A percentile compares a stretch with the other conserved stretches of the same genome.
Evolutionary conservation across 192 early-diverging fungal genomes (phyloP).

Genomic region (Coemansia sp.): DNA sequence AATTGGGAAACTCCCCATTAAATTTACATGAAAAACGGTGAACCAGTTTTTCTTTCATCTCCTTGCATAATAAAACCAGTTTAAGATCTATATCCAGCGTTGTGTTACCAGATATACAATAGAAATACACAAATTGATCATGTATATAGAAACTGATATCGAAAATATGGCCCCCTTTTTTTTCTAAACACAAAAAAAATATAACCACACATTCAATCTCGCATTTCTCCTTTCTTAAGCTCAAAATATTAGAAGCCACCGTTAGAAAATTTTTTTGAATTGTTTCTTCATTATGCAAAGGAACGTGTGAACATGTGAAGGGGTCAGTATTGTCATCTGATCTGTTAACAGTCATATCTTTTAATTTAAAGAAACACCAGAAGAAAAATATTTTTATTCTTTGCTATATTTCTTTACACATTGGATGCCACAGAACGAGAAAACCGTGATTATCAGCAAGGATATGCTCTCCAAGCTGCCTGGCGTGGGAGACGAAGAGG

Average conservation of each 20-base stretch:
- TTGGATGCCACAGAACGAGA: not conserved
- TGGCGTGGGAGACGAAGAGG: conserved; percentile 25
- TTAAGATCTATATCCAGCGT: too few species aligned
- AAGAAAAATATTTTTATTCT: too few species aligned
- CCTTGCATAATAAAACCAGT: not conserved
- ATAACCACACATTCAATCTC: too few species aligned
- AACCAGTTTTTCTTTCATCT: not conserved
- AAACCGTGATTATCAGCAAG: not conserved
- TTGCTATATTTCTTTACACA: not conserved
- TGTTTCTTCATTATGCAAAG: too few species aligned
- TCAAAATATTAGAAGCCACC: not conserved
- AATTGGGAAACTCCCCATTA: too few species aligned
- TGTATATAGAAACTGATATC: not conserved
- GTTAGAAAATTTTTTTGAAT: not conserved
- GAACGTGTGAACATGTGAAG: not conserved
- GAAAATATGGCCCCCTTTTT: not conserved
- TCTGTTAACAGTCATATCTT: not conserved
- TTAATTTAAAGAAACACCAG: not conserved
- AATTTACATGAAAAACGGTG: too few species aligned
- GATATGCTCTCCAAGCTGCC: conserved; percentile 3
- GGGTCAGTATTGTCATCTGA: not conserved
- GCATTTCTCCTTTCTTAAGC: not conserved
- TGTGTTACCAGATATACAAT: too few species aligned
- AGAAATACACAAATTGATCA: not conserved
- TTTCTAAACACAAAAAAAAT: too few species aligned